These are phyloP conservation scores for Lentithecium fluviatile DNA, from an alignment of 495 filamentous ascomycete genomes.

Conservation along the genomic window DNA sequence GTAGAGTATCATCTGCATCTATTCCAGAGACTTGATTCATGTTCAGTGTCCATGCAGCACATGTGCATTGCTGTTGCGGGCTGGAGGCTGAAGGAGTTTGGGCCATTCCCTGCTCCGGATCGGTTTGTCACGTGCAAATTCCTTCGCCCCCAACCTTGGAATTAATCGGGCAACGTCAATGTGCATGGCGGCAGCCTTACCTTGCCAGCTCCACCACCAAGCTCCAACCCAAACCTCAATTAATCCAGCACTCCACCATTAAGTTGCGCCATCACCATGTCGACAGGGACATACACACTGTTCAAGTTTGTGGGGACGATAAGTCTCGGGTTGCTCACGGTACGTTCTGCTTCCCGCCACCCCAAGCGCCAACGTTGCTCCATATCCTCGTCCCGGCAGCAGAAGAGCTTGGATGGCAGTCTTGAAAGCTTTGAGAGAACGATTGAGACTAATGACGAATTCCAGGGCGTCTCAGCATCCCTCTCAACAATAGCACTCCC, in stretches of 20 bases:
- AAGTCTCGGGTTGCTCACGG: slow-evolving; percentile 80
- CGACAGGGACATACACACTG: slow-evolving; percentile 60
- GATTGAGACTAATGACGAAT: slow-evolving; percentile 15
- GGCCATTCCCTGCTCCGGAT: slow-evolving; percentile 18
- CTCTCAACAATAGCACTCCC: slow-evolving; percentile 71
- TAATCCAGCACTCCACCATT: slow-evolving; percentile 1
- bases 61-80: not conserved
- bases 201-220: not conserved
- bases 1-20: no score
- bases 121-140: not conserved
- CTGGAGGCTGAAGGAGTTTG: slow-evolving; percentile 12
- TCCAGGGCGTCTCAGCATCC: slow-evolving; percentile 80
- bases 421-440: not conserved
- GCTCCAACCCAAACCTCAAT: not conserved
- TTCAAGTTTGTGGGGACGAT: slow-evolving; percentile 89
- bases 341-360: slow-evolving; percentile 44
- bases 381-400: not conserved
- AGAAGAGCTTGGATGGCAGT: not conserved
- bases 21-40: no score
- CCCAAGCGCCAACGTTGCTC: not conserved
- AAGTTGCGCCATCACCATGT: slow-evolving; percentile 57
- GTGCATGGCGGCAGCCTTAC: slow-evolving; percentile 4
- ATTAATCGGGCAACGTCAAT: slow-evolving; percentile 16
- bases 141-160: not conserved
- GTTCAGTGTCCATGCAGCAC: no score